phyloP scores from a whole-genome alignment of 345 rosid genomes.

The Ailanthus altissimus region DNA sequence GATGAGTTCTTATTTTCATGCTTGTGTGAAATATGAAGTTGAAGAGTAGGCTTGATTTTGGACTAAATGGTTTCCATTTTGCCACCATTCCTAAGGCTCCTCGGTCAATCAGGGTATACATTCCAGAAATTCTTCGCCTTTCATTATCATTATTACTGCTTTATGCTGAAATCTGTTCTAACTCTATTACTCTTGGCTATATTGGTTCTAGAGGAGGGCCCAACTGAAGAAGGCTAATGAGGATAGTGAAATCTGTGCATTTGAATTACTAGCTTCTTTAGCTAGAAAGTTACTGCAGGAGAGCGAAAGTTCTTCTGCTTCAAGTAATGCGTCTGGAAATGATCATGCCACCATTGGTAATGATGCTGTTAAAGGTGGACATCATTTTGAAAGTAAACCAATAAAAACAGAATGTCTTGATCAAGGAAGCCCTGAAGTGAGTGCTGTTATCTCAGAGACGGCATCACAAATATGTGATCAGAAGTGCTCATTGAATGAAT shows the following conservation, averaged over 20 bases:
- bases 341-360: conserved; percentile 40
- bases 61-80: conserved; percentile 56
- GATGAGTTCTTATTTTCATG: conserved; percentile 38
- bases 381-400: conserved; percentile 36
- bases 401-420: conserved; percentile 47
- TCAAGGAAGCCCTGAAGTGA: conserved; percentile 45
- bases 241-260: conserved; percentile 55
- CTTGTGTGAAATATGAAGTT: conserved; percentile 69
- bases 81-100: conserved; percentile 74
- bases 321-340: conserved; percentile 65
- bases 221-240: conserved; percentile 40
- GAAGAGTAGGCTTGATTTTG: conserved; percentile 63
- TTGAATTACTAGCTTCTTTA: conserved; percentile 86
- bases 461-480: conserved; percentile 30
- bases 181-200: conserved; percentile 23
- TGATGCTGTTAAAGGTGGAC: conserved; percentile 41
- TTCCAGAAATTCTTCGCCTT: conserved; percentile 8
- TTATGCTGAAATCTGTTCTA: conserved; percentile 22
- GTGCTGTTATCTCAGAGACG: conserved; percentile 32
- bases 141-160: neutral
- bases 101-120: conserved; percentile 78
- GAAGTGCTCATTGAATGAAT: conserved; percentile 33
- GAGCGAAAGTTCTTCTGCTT: conserved; percentile 77
- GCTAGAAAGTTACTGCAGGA: conserved; percentile 85
- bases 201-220: conserved; percentile 52